phyloP scores from a whole-genome alignment of 257 asterid genomes.

The Voacanga thouarsii region DNA sequence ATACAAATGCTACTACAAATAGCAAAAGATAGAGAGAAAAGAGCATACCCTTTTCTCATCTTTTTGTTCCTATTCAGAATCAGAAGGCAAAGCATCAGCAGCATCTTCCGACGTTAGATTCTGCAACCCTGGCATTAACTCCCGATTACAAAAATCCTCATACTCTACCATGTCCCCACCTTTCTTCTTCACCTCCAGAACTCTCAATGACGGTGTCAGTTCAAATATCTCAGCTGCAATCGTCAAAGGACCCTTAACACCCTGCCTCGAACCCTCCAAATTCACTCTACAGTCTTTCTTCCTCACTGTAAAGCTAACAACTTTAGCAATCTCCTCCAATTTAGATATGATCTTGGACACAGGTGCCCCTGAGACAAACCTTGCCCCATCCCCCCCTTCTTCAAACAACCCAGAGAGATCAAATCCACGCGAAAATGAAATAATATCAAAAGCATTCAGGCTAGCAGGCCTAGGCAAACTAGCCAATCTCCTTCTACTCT shows the following conservation, averaged over 20 bases:
- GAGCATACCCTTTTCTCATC: slow-evolving; percentile 34
- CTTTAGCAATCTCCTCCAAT: slow-evolving; percentile 86
- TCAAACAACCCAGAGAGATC: slow-evolving; percentile 88
- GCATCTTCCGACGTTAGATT: slow-evolving; percentile 39
- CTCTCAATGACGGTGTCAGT: slow-evolving; percentile 78
- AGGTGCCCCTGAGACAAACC: slow-evolving; percentile 78
- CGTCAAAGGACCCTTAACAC: slow-evolving; percentile 89
- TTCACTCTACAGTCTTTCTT: slow-evolving; percentile 86
- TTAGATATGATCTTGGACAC: slow-evolving; percentile 65
- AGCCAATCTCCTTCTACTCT: slow-evolving; percentile 39
- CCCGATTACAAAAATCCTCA: slow-evolving; percentile 69
- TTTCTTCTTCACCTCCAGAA: slow-evolving; percentile 84
- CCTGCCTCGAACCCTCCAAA: slow-evolving; percentile 75
- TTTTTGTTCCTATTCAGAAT: slow-evolving; percentile 43
- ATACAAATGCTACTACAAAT: slow-evolving; percentile 15
- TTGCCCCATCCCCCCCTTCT: slow-evolving; percentile 67
- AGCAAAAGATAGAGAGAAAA: slow-evolving; percentile 15
- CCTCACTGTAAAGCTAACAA: slow-evolving; percentile 83
- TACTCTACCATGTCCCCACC: slow-evolving; percentile 76
- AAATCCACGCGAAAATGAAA: slow-evolving; percentile 83
- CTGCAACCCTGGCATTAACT: slow-evolving; percentile 67
- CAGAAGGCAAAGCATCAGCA: slow-evolving; percentile 48
- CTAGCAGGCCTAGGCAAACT: slow-evolving; percentile 78
- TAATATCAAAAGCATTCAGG: slow-evolving; percentile 88
- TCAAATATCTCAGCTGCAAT: slow-evolving; percentile 93